Base-by-base conservation (phyloP, 306 rosid genomes). In the Vigna angularis region DNA sequence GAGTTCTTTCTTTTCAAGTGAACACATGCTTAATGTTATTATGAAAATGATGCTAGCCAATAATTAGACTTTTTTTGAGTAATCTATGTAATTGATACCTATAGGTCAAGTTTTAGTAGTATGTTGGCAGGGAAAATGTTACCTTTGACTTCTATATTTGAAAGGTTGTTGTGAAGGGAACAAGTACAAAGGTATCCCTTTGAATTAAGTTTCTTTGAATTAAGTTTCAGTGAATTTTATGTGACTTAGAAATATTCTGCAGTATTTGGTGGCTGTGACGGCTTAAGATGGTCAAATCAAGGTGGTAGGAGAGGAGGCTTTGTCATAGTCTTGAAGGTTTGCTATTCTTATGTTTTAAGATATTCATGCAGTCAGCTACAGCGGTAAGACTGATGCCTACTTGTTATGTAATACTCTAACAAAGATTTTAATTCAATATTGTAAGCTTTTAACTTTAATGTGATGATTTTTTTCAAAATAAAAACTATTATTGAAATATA, bases 231-330 rank as follows among this genome's bases (percentile, higher is more conserved):
- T 48, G 45, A 48, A 45, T 20, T 24, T 48, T 7, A 15, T 69
- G 73, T 2, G 42, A 24, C 16, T 22, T 14, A 36, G 44, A 68
- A 49, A 42, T 26, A 26, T 69, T 69, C 9, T 69, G 28, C 16
- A 26, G 8, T 45, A 38, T 7, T 69, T 30, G 75, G 62, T 70
- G 62, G 61, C 26, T 3, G 75, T 34, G 34, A 26, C 75, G 5
- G 75, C 49, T 4, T 36, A 52, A 71, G n/a, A 18, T 20, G 49
- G 52, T 36, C 65, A 52, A 71, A 71, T 24, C 34, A 52, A 52
- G 36, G 16, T 18, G 51, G 26, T 18, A 2, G 49, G 47, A 51
- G 3, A 70, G 30, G 47, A 70, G 47, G 24, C 11, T 70, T 34
- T 52, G 64, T 51, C 48, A 16, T 2, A 62, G 47, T 63, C 48